Base-by-base conservation (phyloP, 129 eudicot species). In the Logfia minima region DNA sequence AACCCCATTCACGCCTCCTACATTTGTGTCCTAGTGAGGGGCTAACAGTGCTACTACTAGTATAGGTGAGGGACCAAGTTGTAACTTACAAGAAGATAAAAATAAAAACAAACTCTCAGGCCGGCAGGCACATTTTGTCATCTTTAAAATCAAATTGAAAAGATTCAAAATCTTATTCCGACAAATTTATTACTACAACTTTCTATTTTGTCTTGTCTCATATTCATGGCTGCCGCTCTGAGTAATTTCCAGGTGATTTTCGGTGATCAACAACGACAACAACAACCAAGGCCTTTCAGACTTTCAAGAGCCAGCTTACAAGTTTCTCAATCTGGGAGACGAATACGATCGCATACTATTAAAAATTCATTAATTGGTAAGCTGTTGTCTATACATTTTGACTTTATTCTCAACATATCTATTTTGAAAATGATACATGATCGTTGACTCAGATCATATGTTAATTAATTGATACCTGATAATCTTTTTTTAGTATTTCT, bases 221-320 rank as follows among this genome's bases (percentile, higher is more conserved):
- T 74, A 39, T 29, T 72, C 68, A 86, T 86, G 93, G 93, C 88
- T 81, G 78, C 80, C 80, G 65, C 77, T 13, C 72, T 77, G 77
- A 16, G 29, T 22, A 24, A 72, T 17, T 74, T 78, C 79, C 19
- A 59, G 19, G 70, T 37, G 16, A 76, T 72, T 43, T 51, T 71
- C 14, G 37, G 10, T 62, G 75, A 22, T 71, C 86, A 60, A 64
- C 71, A 70, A 26, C 29, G 29, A 21, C 62, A 56, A 58, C 63
- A 58, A 59, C 31, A 60, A 60, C 80, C 77, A 72, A 81, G 32
- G 8, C 80, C 75, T 9, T 74, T 28, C n/a, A 24, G 35, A 5
- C 48, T 71, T 77, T 75, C 71, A 35, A 75, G 79, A 71, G n/a
- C 22, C 66, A 83, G 78, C 78, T 55, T 58, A 78, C 64, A 14